Evolutionary conservation across 805 yeast species (phyloP).

Genomic region (Wickerhamomyces pijperi): DNA sequence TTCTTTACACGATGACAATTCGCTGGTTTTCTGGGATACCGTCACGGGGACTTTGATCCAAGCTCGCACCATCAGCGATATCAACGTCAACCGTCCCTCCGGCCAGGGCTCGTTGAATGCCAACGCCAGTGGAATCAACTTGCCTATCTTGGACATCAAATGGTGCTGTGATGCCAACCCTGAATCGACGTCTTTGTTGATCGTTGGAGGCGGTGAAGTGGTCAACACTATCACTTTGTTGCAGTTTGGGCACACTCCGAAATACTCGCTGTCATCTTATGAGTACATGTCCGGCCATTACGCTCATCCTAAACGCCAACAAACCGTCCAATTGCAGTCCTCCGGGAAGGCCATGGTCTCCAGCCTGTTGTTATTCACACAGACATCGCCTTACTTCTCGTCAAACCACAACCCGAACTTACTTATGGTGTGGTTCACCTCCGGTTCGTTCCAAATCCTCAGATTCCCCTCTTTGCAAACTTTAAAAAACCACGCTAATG

Average conservation of each 20-base stretch:
- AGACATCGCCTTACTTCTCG: conserved; percentile 61
- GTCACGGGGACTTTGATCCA: conserved; percentile 60
- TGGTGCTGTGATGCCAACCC: conserved; percentile 82
- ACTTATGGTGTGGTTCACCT: conserved; percentile 44
- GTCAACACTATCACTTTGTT: conserved; percentile 40
- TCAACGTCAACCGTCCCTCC: conserved; percentile 36
- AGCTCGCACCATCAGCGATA: conserved; percentile 63
- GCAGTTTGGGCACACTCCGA: conserved; percentile 73
- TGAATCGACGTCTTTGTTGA: conserved; percentile 62
- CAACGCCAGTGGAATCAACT: conserved; percentile 24
- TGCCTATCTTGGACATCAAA: conserved; percentile 12
- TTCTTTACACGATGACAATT: conserved; percentile 72
- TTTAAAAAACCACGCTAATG: conserved; percentile 37
- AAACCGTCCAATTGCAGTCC: conserved; percentile 38
- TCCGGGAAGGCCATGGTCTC: conserved; percentile 26
- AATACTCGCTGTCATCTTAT: conserved; percentile 72
- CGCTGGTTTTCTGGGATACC: conserved; percentile 90
- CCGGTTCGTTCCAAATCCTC: conserved; percentile 56
- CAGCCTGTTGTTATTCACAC: conserved; percentile 43
- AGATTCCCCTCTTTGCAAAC: conserved; percentile 42
- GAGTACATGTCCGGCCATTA: conserved; percentile 75
- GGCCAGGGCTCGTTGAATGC: no score
- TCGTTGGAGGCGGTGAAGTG: conserved; percentile 57
- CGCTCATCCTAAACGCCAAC: conserved; percentile 44
- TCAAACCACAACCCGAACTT: conserved; percentile 73